phyloP scores from a whole-genome alignment of 108 stramenopile species.

The Cyclotella distinguenda region DNA sequence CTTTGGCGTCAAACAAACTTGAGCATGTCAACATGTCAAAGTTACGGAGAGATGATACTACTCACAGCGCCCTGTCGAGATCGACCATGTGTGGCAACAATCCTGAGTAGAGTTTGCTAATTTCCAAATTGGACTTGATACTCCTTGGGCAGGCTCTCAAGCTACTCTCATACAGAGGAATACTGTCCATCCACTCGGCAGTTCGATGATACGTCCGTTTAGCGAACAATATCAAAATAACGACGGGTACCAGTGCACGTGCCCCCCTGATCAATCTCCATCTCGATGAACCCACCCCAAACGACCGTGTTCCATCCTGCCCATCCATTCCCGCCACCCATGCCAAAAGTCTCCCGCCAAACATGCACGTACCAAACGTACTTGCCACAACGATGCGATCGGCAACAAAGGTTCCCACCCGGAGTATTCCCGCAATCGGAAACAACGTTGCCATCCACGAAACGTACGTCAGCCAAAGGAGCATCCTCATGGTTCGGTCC shows the following conservation, averaged over 20 bases:
- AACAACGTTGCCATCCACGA: slow-evolving; percentile 77
- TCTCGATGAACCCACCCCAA: too few relatives aligned
- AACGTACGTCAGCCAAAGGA: slow-evolving; percentile 53
- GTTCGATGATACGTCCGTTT: slow-evolving; percentile 50
- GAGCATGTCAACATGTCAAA: slow-evolving; percentile 3
- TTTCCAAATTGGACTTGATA: slow-evolving; percentile 80
- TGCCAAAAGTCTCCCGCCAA: slow-evolving; percentile 41
- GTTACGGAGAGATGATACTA: background rate
- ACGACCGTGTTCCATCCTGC: too few relatives aligned
- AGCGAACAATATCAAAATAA: slow-evolving; percentile 20
- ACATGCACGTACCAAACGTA: slow-evolving; percentile 61
- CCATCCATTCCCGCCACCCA: slow-evolving; percentile 19
- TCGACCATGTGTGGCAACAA: slow-evolving; percentile 62
- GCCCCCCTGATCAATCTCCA: too few relatives aligned
- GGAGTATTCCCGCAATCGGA: slow-evolving; percentile 75
- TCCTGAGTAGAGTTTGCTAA: slow-evolving; percentile 77
- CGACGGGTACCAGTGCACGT: too few relatives aligned
- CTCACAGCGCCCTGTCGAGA: slow-evolving; percentile 49
- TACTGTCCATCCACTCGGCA: slow-evolving; percentile 80
- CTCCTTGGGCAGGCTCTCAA: slow-evolving; percentile 70
- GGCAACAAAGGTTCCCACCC: slow-evolving; percentile 83
- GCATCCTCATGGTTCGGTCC: slow-evolving; percentile 30
- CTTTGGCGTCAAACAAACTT: background rate
- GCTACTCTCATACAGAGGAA: slow-evolving; percentile 58
- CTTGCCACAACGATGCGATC: slow-evolving; percentile 81